phyloP scores from a whole-genome alignment of 1,139 yeast genomes.

The Blastobotrys persicus region DNA sequence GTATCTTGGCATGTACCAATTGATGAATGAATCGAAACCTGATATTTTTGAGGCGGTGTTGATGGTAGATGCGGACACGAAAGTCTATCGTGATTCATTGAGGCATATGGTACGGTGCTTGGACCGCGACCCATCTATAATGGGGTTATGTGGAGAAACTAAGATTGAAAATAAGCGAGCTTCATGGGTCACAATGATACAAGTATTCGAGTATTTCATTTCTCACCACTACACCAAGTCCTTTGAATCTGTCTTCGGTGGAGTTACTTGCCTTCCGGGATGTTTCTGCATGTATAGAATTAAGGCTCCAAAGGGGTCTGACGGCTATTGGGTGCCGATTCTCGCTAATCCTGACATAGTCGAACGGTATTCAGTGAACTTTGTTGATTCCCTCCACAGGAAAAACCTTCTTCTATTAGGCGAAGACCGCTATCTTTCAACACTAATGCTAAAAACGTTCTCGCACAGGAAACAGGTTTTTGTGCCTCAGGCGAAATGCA shows the following conservation, averaged over 20 bases:
- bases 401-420: conserved; percentile 88
- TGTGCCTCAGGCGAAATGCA: conserved; percentile 93
- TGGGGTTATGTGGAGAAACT: conserved; percentile 98
- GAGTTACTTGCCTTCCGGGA: conserved; percentile 97
- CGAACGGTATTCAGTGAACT: conserved; percentile 89
- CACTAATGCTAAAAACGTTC: conserved; percentile 88
- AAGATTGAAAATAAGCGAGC: conserved; percentile 83
- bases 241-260: conserved; percentile 92
- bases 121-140: conserved; percentile 83
- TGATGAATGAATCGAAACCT: conserved; percentile 80
- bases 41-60: conserved; percentile 80
- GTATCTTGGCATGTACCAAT: conserved; percentile 71
- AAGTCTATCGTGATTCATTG: conserved; percentile 83
- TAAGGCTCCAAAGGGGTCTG: conserved; percentile 85
- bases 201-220: conserved; percentile 92
- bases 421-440: conserved; percentile 86
- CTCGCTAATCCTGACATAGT: conserved; percentile 95
- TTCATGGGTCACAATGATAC: conserved; percentile 93
- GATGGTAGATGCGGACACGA: conserved; percentile 98
- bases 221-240: conserved; percentile 97
- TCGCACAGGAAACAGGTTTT: conserved; percentile 93
- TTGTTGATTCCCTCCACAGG: conserved; percentile 80
- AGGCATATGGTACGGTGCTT: conserved; percentile 93
- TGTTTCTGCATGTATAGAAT: conserved; percentile 96
- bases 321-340: conserved; percentile 96